Conservation (phyloP, 2,329 filamentous ascomycete genomes). For the Xylariaceae sp. region DNA sequence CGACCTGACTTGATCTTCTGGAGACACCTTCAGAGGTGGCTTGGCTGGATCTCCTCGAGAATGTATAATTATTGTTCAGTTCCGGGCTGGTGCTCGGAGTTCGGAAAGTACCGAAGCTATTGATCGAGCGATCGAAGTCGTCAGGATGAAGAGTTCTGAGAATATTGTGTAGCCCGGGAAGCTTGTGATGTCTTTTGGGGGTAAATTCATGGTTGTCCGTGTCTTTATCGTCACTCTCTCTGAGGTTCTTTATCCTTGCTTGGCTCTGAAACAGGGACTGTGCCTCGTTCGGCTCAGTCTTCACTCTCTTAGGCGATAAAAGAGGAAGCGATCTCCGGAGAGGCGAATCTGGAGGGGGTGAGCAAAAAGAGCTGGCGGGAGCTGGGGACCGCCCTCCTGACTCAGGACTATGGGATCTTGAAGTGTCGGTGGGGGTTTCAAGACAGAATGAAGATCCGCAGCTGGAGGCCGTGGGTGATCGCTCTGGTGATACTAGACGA, state of each 20-base stretch:
- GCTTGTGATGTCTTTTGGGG: too few relatives aligned
- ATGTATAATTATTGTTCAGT: constrained; percentile 11
- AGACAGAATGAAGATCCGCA: constrained; percentile 20
- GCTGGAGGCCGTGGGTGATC: constrained; percentile 16
- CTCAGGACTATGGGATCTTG: too few relatives aligned
- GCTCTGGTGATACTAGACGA: too few relatives aligned
- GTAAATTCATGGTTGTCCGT: too few relatives aligned
- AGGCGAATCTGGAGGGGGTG: too few relatives aligned
- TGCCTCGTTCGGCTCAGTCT: neutral
- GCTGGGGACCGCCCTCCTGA: too few relatives aligned
- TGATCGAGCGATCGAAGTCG: neutral
- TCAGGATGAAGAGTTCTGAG: neutral
- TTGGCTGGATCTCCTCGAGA: constrained; percentile 7
- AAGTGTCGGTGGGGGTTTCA: constrained; percentile 15
- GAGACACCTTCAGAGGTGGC: too few relatives aligned
- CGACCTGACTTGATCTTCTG: too few relatives aligned
- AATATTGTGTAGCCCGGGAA: constrained; percentile 16
- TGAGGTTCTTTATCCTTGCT: neutral
- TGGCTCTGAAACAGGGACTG: too few relatives aligned
- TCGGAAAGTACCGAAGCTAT: neutral
- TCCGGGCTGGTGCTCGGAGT: constrained; percentile 21
- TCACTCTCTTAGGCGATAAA: neutral
- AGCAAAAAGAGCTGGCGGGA: too few relatives aligned
- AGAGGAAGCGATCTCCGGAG: constrained; percentile 4
- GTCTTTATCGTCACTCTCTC: constrained; percentile 9